A percentile compares a stretch with the other conserved stretches of the same genome.
phyloP scores from a whole-genome alignment of 1,139 yeast species.

The Debaryomyces robertsiae region DNA sequence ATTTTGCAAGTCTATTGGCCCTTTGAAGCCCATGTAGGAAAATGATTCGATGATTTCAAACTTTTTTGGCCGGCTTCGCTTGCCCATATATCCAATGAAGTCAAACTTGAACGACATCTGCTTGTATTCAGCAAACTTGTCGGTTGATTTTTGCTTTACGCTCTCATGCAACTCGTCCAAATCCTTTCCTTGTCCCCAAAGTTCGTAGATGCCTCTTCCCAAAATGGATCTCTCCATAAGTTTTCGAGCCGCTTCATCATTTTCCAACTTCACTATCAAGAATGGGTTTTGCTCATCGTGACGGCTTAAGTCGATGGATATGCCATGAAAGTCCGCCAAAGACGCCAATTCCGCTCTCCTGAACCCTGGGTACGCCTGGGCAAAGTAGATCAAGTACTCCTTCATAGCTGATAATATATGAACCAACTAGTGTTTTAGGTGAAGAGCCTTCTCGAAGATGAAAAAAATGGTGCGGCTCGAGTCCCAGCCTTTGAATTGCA shows the following conservation, averaged over 20 bases:
- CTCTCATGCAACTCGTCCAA: slow-evolving; percentile 60
- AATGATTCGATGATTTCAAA: slow-evolving; percentile 71
- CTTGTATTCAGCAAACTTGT: slow-evolving; percentile 37
- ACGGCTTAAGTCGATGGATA: slow-evolving; percentile 59
- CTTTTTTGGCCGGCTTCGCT: slow-evolving; percentile 56
- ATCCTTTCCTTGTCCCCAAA: slow-evolving; percentile 73
- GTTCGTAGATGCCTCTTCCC: slow-evolving; percentile 76
- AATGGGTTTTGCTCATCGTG: slow-evolving; percentile 72
- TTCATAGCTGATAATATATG: slow-evolving; percentile 33
- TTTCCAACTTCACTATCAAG: slow-evolving; percentile 61
- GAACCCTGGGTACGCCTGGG: slow-evolving; percentile 81
- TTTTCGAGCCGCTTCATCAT: slow-evolving; percentile 66
- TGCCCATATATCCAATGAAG: slow-evolving; percentile 73
- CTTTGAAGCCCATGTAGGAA: slow-evolving; percentile 68
- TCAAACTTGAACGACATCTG: slow-evolving; percentile 75
- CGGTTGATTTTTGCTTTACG: slow-evolving; percentile 39
- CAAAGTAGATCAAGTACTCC: slow-evolving; percentile 74
- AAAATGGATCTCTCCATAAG: slow-evolving; percentile 71
- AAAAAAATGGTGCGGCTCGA: slow-evolving; percentile 9
- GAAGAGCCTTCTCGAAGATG: slow-evolving; percentile 6
- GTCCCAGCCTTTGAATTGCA: slow-evolving; percentile 3
- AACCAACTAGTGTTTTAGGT: not conserved
- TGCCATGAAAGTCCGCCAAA: slow-evolving; percentile 62
- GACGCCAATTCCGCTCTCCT: slow-evolving; percentile 84
- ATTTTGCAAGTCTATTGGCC: slow-evolving; percentile 74